phyloP scores from a whole-genome alignment of 2,329 filamentous ascomycete genomes.

The Blumeriella jaapii region DNA sequence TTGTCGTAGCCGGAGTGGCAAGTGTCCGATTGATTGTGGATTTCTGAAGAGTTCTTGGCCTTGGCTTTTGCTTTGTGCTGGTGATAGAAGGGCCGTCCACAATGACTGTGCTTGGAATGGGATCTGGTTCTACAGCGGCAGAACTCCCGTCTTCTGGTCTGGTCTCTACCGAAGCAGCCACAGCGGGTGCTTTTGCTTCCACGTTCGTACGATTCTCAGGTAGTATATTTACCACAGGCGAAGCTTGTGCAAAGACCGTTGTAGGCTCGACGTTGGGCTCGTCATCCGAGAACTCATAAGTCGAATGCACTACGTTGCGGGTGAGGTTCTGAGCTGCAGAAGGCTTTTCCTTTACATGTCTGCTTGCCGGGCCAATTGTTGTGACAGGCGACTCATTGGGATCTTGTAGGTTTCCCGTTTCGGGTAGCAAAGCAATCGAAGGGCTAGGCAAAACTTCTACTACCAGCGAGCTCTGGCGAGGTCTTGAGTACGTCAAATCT shows the following conservation, averaged over 20 bases:
- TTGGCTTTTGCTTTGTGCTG: too few relatives aligned
- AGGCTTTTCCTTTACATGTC: not conserved
- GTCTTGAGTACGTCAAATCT: not conserved
- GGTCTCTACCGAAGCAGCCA: not conserved
- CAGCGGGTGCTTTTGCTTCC: not conserved
- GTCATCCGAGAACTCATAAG: conserved; percentile 30
- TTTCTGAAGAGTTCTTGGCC: too few relatives aligned
- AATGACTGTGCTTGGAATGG: too few relatives aligned
- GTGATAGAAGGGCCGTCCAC: too few relatives aligned
- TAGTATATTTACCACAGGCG: not conserved
- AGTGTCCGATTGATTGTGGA: too few relatives aligned
- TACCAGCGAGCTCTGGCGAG: not conserved
- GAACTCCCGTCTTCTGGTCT: not conserved
- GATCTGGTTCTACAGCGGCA: too few relatives aligned
- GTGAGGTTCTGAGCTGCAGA: not conserved
- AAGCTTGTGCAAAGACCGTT: not conserved
- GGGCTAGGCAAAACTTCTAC: not conserved
- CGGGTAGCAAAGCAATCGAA: not conserved
- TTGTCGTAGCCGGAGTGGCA: too few relatives aligned
- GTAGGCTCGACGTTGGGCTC: conserved; percentile 13
- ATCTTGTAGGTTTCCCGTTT: not conserved
- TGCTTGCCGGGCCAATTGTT: not conserved
- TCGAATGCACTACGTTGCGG: conserved; percentile 14
- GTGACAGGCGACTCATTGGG: not conserved
- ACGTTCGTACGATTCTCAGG: not conserved